Conservation (phyloP, 2,329 filamentous ascomycete genomes). For the Cytospora paraplurivora region DNA sequence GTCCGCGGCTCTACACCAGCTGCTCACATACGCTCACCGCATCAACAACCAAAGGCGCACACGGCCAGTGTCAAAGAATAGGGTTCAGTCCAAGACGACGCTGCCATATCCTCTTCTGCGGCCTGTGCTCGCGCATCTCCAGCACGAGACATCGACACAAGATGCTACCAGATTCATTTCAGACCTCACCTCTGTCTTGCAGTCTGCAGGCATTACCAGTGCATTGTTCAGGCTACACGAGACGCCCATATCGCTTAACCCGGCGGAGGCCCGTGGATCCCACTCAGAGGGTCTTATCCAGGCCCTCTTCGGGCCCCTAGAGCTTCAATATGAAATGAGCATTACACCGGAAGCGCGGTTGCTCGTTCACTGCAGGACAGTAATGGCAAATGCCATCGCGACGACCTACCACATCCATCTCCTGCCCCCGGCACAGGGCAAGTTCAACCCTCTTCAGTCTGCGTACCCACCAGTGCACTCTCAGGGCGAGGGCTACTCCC, state of each 20-base stretch:
- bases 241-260: slow-evolving; percentile 36
- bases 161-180: slow-evolving; percentile 47
- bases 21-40: slow-evolving; percentile 78
- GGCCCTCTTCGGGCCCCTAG: slow-evolving; percentile 46
- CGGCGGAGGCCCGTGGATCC: slow-evolving; percentile 32
- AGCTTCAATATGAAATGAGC: slow-evolving; percentile 47
- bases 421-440: slow-evolving; percentile 38
- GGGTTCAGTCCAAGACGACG: slow-evolving; percentile 40
- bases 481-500: slow-evolving; percentile 46
- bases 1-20: slow-evolving; percentile 68
- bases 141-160: slow-evolving; percentile 46
- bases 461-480: slow-evolving; percentile 46
- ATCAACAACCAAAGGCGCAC: slow-evolving; percentile 72
- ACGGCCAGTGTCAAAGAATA: slow-evolving; percentile 50
- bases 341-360: slow-evolving; percentile 48
- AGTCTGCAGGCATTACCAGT: slow-evolving; percentile 47
- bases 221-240: slow-evolving; percentile 48
- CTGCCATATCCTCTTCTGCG: slow-evolving; percentile 54
- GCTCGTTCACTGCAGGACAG: slow-evolving; percentile 48
- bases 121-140: slow-evolving; percentile 53
- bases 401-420: slow-evolving; percentile 47
- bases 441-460: slow-evolving; percentile 39
- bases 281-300: slow-evolving; percentile 50
- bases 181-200: slow-evolving; percentile 47
- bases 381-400: slow-evolving; percentile 46